phyloP scores from a whole-genome alignment of 73 alveolate genomes.

The Tetrahymena malaccensis region DNA sequence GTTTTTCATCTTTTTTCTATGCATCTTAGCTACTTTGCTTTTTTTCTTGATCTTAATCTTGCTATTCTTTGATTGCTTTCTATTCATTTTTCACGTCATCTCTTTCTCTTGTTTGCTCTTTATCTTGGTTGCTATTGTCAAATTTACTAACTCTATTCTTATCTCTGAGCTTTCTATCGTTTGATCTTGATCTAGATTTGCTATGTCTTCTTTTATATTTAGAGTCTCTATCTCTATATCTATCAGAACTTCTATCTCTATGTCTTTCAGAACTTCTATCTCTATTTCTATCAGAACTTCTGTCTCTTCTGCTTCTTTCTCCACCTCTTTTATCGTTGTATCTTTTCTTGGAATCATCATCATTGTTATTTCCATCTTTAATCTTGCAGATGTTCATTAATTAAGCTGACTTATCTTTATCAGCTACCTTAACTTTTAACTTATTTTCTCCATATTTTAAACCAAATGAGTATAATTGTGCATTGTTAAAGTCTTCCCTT shows the following conservation, averaged over 20 bases:
- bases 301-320: not conserved
- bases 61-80: not conserved
- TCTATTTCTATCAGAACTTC: not conserved
- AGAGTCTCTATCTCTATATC: not conserved
- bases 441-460: not conserved
- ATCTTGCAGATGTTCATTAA: not conserved
- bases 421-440: not conserved
- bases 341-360: not conserved
- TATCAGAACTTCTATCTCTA: not conserved
- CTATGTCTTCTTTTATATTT: not conserved
- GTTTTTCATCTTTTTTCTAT: too few species aligned
- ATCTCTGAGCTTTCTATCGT: not conserved
- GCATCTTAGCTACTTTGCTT: not conserved
- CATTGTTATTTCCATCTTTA: not conserved
- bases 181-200: not conserved
- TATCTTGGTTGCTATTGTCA: not conserved
- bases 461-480: not conserved
- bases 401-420: not conserved
- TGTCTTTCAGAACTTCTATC: not conserved
- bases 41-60: not conserved
- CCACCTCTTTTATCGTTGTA: not conserved
- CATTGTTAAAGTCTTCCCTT: conserved; percentile 13
- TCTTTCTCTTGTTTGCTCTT: not conserved
- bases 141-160: not conserved
- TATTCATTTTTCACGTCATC: not conserved